phyloP scores from a whole-genome alignment of 1,284 basidiomycete species.

The Porodaedalea pini region DNA sequence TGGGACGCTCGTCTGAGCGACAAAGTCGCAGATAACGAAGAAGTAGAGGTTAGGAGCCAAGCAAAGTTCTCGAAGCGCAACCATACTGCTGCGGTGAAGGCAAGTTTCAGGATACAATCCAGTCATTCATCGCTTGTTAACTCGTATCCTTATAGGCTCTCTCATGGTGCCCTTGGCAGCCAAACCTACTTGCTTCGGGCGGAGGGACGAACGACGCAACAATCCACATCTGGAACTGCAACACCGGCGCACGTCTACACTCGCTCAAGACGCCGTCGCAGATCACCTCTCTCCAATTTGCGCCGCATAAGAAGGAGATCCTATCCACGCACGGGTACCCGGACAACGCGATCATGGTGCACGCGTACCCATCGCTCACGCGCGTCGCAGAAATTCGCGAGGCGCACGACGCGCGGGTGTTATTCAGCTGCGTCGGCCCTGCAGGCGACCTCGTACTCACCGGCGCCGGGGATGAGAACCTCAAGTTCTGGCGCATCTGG shows the following conservation, averaged over 20 bases:
- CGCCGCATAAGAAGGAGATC: conserved; percentile 87
- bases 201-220: conserved; percentile 94
- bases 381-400: conserved; percentile 86
- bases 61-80: conserved; percentile 92
- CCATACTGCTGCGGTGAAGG: conserved; percentile 94
- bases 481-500: conserved; percentile 90
- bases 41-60: conserved; percentile 60
- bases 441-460: conserved; percentile 88
- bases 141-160: conserved; percentile 56
- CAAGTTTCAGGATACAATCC: conserved; percentile 27
- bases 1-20: conserved; percentile 78
- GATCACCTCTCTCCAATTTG: conserved; percentile 90
- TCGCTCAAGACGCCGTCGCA: conserved; percentile 84
- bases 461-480: conserved; percentile 88
- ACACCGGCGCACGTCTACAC: conserved; percentile 84
- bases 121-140: neutral
- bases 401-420: conserved; percentile 86
- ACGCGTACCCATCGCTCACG: conserved; percentile 66
- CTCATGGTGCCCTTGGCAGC: conserved; percentile 98
- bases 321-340: conserved; percentile 94
- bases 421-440: conserved; percentile 83
- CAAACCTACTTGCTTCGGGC: conserved; percentile 86
- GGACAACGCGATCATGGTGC: conserved; percentile 65
- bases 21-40: conserved; percentile 37
- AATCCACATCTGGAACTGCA: conserved; percentile 91